phyloP scores from a whole-genome alignment of 2,329 filamentous ascomycete genomes.

The Diaporthe ampelina region DNA sequence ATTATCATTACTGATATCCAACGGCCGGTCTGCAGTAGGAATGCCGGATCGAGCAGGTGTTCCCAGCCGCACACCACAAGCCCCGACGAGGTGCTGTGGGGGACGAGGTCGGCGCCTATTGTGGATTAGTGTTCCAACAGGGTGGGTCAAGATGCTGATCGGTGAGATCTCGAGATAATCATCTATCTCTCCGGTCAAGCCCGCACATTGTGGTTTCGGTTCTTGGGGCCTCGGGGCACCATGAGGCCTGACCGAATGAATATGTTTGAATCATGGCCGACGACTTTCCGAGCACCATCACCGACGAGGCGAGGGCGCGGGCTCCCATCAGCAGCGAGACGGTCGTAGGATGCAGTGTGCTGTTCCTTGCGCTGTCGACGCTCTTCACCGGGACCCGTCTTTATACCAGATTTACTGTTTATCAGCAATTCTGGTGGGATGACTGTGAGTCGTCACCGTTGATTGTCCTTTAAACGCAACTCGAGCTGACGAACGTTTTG shows the following conservation, averaged over 20 bases:
- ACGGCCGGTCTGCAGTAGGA: not conserved
- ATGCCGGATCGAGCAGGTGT: not conserved
- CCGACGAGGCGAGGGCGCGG: conserved; percentile 26
- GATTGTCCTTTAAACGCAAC: too few species aligned
- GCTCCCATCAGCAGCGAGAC: conserved; percentile 9
- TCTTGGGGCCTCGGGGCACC: not conserved
- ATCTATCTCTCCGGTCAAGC: not conserved
- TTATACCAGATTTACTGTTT: conserved; percentile 43
- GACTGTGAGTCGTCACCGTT: conserved; percentile 43
- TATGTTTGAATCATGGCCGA: not conserved
- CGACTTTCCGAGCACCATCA: conserved; percentile 8
- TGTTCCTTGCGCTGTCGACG: conserved; percentile 12
- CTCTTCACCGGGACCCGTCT: conserved; percentile 42
- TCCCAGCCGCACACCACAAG: not conserved
- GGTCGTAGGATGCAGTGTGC: conserved; percentile 6
- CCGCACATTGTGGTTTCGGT: not conserved
- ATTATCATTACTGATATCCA: not conserved
- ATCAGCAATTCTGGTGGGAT: conserved; percentile 48
- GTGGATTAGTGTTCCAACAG: not conserved
- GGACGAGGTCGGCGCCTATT: not conserved
- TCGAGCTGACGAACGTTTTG: conserved; percentile 11
- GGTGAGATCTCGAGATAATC: conserved; percentile 2
- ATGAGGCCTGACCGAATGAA: not conserved
- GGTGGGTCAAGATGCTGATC: not conserved
- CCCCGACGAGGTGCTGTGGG: not conserved